Percentiles rank a stretch among this genome's conserved stretches.
phyloP scores from a whole-genome alignment of 2,329 filamentous ascomycete genomes.

The Phialocephala subalpina region DNA sequence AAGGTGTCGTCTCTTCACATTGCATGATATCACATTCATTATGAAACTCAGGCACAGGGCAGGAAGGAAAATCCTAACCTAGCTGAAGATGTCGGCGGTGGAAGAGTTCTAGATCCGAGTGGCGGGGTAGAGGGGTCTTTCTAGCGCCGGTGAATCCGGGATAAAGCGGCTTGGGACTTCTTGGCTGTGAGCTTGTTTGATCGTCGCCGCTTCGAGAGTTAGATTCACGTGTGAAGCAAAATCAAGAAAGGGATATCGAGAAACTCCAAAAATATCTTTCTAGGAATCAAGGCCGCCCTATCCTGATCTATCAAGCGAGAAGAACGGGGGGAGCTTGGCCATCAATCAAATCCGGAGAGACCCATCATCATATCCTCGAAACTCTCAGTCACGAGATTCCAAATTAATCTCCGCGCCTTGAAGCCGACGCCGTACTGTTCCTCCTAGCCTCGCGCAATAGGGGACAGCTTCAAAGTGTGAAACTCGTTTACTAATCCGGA shows the following conservation, averaged over 20 bases:
- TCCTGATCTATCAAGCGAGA: background rate
- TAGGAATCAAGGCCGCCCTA: background rate
- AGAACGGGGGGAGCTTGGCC: background rate
- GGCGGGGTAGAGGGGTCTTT: background rate
- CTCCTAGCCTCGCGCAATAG: no score
- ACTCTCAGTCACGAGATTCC: no score
- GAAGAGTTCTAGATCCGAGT: background rate
- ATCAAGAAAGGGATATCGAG: background rate
- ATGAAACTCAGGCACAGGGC: background rate
- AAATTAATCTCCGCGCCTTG: no score
- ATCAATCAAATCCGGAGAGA: no score
- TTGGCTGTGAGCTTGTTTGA: constrained; percentile 12
- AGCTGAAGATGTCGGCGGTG: background rate
- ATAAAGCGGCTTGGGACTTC: no score
- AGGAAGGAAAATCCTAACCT: background rate
- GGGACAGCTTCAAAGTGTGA: no score
- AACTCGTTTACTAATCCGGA: no score
- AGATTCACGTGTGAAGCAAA: background rate
- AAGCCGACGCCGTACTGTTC: no score
- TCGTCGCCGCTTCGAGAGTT: background rate
- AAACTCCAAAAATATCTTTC: constrained; percentile 3
- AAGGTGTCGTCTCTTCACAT: background rate
- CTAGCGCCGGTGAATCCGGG: background rate
- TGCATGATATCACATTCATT: no score
- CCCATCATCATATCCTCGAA: no score